A percentile compares a stretch with the other conserved stretches of the same genome.
Evolutionary conservation across 2,329 filamentous ascomycete genomes (phyloP).

Genomic region (Xylariaceae sp.): DNA sequence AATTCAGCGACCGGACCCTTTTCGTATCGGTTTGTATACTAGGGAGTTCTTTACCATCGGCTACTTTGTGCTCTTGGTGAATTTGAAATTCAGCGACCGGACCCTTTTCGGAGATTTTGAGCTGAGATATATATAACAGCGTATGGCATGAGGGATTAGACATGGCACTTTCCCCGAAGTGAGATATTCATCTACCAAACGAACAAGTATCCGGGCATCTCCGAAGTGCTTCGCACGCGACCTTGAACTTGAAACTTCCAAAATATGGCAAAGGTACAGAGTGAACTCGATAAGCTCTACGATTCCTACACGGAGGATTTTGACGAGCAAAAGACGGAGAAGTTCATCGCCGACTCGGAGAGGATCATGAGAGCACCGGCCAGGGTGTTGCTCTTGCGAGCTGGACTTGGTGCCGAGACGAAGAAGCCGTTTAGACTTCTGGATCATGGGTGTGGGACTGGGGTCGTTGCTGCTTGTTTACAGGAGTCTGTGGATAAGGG

Average conservation of each 20-base stretch:
- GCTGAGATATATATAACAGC: too few relatives aligned
- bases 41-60: too few relatives aligned
- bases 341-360: constrained; percentile 17
- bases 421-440: constrained; percentile 38
- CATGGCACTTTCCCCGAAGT: too few relatives aligned
- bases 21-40: too few relatives aligned
- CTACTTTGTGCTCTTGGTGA: too few relatives aligned
- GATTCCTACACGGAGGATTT: constrained; percentile 6
- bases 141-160: too few relatives aligned
- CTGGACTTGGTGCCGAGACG: constrained; percentile 23
- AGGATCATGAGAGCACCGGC: constrained; percentile 22
- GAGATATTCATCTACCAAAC: too few relatives aligned
- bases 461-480: constrained; percentile 44
- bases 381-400: constrained; percentile 27
- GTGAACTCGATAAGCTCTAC: constrained; percentile 21
- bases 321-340: constrained; percentile 17
- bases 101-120: too few relatives aligned
- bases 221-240: too few relatives aligned
- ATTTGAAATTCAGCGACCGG: too few relatives aligned
- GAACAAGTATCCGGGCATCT: too few relatives aligned
- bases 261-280: constrained; percentile 18
- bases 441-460: constrained; percentile 52
- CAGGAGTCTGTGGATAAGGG: constrained; percentile 36
- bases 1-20: too few relatives aligned
- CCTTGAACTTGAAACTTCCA: not conserved